phyloP scores from a whole-genome alignment of 352 stramenopile species.

The Paralagenidium karlingii region DNA sequence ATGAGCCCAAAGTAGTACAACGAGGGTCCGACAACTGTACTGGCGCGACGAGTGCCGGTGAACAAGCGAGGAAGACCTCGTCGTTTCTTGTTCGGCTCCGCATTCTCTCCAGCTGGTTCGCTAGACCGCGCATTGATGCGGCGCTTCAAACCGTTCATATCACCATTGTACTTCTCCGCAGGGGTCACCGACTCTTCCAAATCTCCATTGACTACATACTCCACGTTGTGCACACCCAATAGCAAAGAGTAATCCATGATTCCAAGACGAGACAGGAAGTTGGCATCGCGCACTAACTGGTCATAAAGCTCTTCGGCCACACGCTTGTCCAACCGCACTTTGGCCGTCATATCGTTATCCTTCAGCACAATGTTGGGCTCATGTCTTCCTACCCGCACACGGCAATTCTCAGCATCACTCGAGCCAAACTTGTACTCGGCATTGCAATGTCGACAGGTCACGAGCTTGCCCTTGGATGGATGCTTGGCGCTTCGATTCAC shows the following conservation, averaged over 20 bases:
- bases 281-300: slow-evolving; percentile 74
- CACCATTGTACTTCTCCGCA: slow-evolving; percentile 13
- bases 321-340: slow-evolving; percentile 60
- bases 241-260: slow-evolving; percentile 90
- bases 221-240: slow-evolving; percentile 80
- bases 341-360: slow-evolving; percentile 78
- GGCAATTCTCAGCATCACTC: slow-evolving; percentile 66
- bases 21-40: slow-evolving; percentile 75
- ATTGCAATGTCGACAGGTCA: slow-evolving; percentile 81
- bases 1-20: slow-evolving; percentile 85
- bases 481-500: slow-evolving; percentile 82
- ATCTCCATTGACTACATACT: slow-evolving; percentile 79
- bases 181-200: slow-evolving; percentile 16
- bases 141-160: slow-evolving; percentile 10
- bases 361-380: slow-evolving; percentile 82
- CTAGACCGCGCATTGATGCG: slow-evolving; percentile 1
- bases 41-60: slow-evolving; percentile 64
- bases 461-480: slow-evolving; percentile 71
- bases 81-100: slow-evolving; percentile 4
- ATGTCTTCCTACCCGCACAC: slow-evolving; percentile 59
- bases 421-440: slow-evolving; percentile 79
- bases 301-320: slow-evolving; percentile 74
- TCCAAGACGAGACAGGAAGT: slow-evolving; percentile 69
- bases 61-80: background rate
- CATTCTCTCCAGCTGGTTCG: background rate